Conservation (phyloP, 495 filamentous ascomycete species). For the Penicillium cataractarum region DNA sequence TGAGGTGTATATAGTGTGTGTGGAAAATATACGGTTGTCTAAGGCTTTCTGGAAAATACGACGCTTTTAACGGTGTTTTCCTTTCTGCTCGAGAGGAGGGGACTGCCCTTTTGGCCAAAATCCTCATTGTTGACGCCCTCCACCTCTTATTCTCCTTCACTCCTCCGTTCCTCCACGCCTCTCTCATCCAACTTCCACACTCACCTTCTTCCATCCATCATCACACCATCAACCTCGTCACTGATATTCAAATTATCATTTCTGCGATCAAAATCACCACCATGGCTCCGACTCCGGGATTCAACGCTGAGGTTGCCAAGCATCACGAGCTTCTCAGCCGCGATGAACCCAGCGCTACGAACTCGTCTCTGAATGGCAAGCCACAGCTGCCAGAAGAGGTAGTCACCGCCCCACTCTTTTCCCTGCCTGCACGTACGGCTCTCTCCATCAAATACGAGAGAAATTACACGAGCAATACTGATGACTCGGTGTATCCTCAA, state of each 20-base stretch:
- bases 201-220: background rate
- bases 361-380: background rate
- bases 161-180: background rate
- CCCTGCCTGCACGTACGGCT: background rate
- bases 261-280: background rate
- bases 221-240: background rate
- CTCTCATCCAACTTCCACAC: background rate
- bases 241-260: background rate
- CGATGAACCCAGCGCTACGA: background rate
- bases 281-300: background rate
- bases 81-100: too few relatives aligned
- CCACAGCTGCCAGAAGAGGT: conserved; percentile 2
- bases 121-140: background rate
- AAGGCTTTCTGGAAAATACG: too few relatives aligned
- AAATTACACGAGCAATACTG: background rate
- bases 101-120: background rate
- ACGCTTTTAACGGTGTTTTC: too few relatives aligned
- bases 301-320: background rate
- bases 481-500: background rate
- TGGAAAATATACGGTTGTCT: too few relatives aligned
- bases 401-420: background rate
- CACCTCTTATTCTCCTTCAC: background rate
- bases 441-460: background rate
- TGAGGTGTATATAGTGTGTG: background rate
- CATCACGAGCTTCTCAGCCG: background rate